Conservation (phyloP, 345 rosid species). For the Conringia planisiliqua region DNA sequence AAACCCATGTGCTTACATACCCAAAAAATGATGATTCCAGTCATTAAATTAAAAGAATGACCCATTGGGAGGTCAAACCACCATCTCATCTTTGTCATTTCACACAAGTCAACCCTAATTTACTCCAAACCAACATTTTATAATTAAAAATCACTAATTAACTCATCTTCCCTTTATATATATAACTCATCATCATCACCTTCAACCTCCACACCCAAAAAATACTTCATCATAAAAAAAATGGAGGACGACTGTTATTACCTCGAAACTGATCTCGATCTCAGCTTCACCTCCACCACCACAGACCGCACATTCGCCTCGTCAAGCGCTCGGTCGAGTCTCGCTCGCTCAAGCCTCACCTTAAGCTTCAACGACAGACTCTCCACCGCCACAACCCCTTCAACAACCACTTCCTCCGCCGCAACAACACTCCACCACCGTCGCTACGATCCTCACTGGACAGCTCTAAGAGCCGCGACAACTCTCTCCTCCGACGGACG, state of each 20-base stretch:
- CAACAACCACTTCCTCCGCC: conserved; percentile 25
- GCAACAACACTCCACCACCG: conserved; percentile 46
- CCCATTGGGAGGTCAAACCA: conserved; percentile 22
- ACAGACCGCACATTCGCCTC: conserved; percentile 54
- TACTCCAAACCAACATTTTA: neutral
- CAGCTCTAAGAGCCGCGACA: conserved; percentile 58
- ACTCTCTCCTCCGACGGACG: conserved; percentile 53
- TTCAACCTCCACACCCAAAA: neutral
- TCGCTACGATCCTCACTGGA: conserved; percentile 55
- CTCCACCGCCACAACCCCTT: conserved; percentile 36
- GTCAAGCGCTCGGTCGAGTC: conserved; percentile 61
- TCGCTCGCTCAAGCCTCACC: conserved; percentile 60
- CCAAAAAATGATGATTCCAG: neutral
- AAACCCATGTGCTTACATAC: neutral
- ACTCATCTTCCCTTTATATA: neutral
- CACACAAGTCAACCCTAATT: conserved; percentile 31
- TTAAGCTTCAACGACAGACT: conserved; percentile 67
- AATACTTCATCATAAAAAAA: neutral
- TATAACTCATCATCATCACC: neutral
- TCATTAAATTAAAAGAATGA: neutral
- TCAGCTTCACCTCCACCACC: conserved; percentile 59
- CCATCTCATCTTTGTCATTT: conserved; percentile 22
- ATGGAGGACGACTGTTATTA: conserved; percentile 43
- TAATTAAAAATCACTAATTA: neutral
- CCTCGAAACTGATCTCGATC: conserved; percentile 51